Percentiles rank a stretch among this genome's conserved stretches.
Evolutionary conservation across 1,284 basidiomycete genomes (phyloP).

Genomic region (Malassezia furfur): DNA sequence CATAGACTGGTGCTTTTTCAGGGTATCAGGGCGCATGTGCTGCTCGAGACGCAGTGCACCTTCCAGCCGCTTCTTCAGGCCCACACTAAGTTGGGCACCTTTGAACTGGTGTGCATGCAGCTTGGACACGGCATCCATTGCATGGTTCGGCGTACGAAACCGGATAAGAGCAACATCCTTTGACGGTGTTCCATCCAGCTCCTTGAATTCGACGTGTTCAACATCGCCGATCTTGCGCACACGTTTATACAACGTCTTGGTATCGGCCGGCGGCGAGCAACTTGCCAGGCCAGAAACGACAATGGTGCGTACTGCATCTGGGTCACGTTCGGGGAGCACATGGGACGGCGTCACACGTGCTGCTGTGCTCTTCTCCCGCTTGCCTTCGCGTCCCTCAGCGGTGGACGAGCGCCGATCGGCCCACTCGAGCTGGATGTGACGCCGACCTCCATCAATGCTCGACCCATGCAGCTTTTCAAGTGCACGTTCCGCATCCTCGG

Average conservation of each 20-base stretch:
- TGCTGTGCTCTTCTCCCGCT: neutral
- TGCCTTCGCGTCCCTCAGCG: neutral
- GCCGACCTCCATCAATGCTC: constrained; percentile 33
- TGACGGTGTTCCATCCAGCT: neutral
- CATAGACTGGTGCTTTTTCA: constrained; percentile 49
- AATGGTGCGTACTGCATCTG: constrained; percentile 40
- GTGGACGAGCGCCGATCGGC: constrained; percentile 32
- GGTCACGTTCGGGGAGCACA: constrained; percentile 23
- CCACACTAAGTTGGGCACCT: constrained; percentile 72
- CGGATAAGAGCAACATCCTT: constrained; percentile 59
- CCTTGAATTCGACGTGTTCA: constrained; percentile 33
- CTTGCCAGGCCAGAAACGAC: constrained; percentile 34
- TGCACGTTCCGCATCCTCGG: constrained; percentile 63
- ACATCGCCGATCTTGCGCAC: constrained; percentile 44
- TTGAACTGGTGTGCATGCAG: constrained; percentile 92
- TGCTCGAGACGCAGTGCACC: constrained; percentile 53
- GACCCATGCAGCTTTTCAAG: constrained; percentile 39
- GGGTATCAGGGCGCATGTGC: constrained; percentile 48
- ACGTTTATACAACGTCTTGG: constrained; percentile 43
- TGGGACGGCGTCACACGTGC: neutral
- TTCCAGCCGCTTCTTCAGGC: constrained; percentile 78
- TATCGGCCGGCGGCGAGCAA: constrained; percentile 33
- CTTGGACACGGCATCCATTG: constrained; percentile 65
- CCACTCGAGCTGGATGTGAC: constrained; percentile 37
- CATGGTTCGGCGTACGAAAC: constrained; percentile 63